Evolutionary conservation across 805 yeast genomes (phyloP), one percentile per base, ranked within the genome.

Genomic region (Yarrowia osloensis): DNA sequence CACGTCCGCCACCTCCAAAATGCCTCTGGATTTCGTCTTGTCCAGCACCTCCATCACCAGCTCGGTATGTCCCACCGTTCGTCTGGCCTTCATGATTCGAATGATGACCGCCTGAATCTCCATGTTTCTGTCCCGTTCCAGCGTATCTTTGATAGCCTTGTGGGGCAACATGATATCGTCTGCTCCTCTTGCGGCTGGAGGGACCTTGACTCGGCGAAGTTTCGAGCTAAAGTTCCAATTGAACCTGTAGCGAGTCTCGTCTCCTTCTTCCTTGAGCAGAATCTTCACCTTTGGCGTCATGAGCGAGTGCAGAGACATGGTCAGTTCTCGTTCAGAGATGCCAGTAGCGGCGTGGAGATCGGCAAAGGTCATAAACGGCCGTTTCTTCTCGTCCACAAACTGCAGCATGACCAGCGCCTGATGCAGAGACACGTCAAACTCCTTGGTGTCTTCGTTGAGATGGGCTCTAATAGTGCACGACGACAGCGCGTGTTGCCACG

Each of bases 51-150:
- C 70, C 54, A 67, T 70, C 7, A 76, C 70, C 2, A 76, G 70
- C 22, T 76, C 77, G 9, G 62, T 69, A 52, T 76, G 78, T 19
- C 62, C 61, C 39, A 75, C 46, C 24, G 65, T 61, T 65, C 71
- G 69, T 9, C 70, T 61, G 12, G 74, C 67, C 70, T 76, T 76
- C 77, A 76, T 74, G 47, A 76, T 70, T 3, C 78, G 70, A n/a
- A 73, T 68, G 12, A 76, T 69, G 1, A 75, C 72, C 11, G 78
- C 78, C 66, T 74, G 77, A 31, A 74, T 71, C 67, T 76, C 78
- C 70, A 70, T 72, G 42, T 70, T 71, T 7, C 78, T 71, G 57
- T 76, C 78, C 1, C 74, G 71, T 19, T 54, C 61, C 22, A 75
- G 74, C 54, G 55, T 68, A 62, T 67, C 70, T 73, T 61, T 69